Evolutionary conservation across 495 filamentous ascomycete genomes (phyloP), one percentile per base, ranked within the genome.

Genomic region (Chaetomium cochliodes): DNA sequence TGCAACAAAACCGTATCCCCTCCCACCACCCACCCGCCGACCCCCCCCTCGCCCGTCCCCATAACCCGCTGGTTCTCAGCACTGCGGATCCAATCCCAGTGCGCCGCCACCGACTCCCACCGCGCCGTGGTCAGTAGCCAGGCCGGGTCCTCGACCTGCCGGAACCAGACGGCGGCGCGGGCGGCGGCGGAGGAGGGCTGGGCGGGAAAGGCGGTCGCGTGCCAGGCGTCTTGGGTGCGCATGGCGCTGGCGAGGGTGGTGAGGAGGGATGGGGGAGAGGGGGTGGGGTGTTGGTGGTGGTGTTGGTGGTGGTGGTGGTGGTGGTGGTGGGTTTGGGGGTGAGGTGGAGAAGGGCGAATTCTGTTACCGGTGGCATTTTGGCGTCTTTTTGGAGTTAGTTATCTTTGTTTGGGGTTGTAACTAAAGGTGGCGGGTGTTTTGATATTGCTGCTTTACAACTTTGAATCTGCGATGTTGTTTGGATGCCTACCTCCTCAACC

Each of bases 321-420:
- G 22, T 0, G 58, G 64, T 41, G 71, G 60, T 70, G 37, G 20
- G 20, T 2, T 18, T 50, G 46, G 46, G n/a, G 46, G 20, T 23
- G 46, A 79, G 65, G 46, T 68, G 79, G 20, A 86, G 67, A 62
- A 79, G 76, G 65, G 83, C 82, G 52, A 87, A 63, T 66, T 86
- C 81, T 1, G 83, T 85, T 59, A 86, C 75, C 18, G 78, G 33
- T 7, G 33, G 58, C 83, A 87, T 84, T 53, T 53, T 71, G 26
- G 16, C 9, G 33, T 3, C 33, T 28, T 30, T 18, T 25, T 53
- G 37, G 18, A 3, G 1, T 41, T 26, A 12, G 9, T 42, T n/a
- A n/a, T n/a, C 6, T 11, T 26, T 4, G 12, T 8, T 16, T 49
- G 18, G 16, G 23, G 28, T 20, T 18, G 39, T 30, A 28, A 11